Evolutionary conservation across 1,139 yeast species (phyloP).

Genomic region (Saccharomyces pastorianus): DNA sequence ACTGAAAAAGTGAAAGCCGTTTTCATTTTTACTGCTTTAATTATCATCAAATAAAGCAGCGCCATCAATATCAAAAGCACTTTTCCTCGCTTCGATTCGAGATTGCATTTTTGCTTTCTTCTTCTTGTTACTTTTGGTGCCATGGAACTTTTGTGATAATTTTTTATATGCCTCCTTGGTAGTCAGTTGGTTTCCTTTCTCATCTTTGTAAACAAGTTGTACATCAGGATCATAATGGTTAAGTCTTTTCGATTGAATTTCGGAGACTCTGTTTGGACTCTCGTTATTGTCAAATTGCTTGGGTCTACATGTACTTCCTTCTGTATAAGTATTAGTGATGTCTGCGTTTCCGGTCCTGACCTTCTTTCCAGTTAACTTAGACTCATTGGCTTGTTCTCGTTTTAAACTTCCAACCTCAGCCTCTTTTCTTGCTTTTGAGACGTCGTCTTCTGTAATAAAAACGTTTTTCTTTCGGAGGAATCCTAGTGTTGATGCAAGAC

Average conservation of each 20-base stretch:
- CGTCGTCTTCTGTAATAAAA: constrained; percentile 24
- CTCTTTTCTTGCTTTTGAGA: constrained; percentile 18
- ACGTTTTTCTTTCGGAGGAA: constrained; percentile 43
- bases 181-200: constrained; percentile 53
- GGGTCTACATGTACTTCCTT: background rate
- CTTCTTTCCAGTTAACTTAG: too few species aligned
- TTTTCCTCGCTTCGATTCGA: constrained; percentile 32
- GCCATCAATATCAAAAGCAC: background rate
- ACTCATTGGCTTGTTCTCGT: too few species aligned
- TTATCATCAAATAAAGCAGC: constrained; percentile 2
- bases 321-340: constrained; percentile 11
- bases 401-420: constrained; percentile 5
- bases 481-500: constrained; percentile 51
- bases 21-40: constrained; percentile 10
- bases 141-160: constrained; percentile 82
- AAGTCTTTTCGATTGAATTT: constrained; percentile 7
- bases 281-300: too few species aligned
- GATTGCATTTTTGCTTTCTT: constrained; percentile 34
- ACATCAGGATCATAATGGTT: constrained; percentile 56
- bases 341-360: too few species aligned
- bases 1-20: too few species aligned
- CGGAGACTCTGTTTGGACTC: too few species aligned
- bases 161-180: constrained; percentile 80
- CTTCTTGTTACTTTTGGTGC: constrained; percentile 43
- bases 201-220: constrained; percentile 59